Evolutionary conservation across 441 rosid species (phyloP), one percentile per base, ranked within the genome.

Genomic region (Adansonia madagascariensis): DNA sequence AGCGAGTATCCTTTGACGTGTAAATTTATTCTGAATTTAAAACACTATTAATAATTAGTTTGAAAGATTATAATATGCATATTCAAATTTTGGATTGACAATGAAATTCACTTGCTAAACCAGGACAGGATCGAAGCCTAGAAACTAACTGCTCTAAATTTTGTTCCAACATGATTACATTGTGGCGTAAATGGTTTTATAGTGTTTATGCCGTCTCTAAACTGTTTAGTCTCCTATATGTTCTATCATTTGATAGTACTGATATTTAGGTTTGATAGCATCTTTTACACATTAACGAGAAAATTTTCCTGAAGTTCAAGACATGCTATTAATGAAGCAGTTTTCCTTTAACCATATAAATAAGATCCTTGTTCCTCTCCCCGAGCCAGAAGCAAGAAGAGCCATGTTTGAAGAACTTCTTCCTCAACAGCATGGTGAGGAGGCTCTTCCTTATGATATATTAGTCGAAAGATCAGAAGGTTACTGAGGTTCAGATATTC

Each of bases 401-500:
- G 88, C 89, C 4, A 77, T 77, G 75, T 77, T 77, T 69, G 68
- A 59, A 87, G 91, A 89, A 83, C 98, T 95, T 61, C 82, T 95
- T 71, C 95, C 92, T n/a, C 66, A 86, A 60, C 82, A 73, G 20
- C 81, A 86, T 0, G 92, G 85, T 1, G 89, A 90, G 61, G 91
- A 88, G 78, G 77, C 79, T 78, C 91, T 94, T 73, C 98, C 99
- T 65, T 92, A 85, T 66, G 95, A 94, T 82, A 46, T 89, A 35
- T 79, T 95, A 79, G 94, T 91, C 31, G 93, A 91, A 79, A 90
- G 78, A 71, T 86, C 94, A 2, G 94, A 86, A 81, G 94, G 99
- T 22, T 95, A 77, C 79, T 95, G 97, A 1, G 99, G 97, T 84
- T 96, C 98, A 3, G 99, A 96, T 84, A 89, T 94, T 79, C 83